Evolutionary conservation across 2,329 filamentous ascomycete genomes (phyloP).

Genomic region (Paecilomyces sp.): DNA sequence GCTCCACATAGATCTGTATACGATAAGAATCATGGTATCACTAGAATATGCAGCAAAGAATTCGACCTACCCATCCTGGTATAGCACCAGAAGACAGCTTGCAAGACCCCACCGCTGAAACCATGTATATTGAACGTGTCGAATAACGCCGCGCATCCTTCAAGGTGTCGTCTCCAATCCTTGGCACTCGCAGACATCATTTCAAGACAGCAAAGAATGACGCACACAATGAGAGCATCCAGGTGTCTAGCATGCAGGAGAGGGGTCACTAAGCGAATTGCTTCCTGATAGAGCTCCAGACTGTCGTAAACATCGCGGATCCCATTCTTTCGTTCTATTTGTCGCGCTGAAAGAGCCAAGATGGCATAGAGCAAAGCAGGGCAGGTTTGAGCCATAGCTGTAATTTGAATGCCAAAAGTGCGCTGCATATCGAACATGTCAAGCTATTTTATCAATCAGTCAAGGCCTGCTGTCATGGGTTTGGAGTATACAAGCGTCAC

Average conservation of each 20-base stretch:
- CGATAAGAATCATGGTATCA: not conserved
- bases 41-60: not conserved
- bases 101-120: constrained; percentile 43
- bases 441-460: constrained; percentile 27
- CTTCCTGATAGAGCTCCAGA: constrained; percentile 47
- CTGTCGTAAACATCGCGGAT: constrained; percentile 42
- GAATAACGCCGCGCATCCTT: constrained; percentile 50
- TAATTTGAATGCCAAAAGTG: constrained; percentile 47
- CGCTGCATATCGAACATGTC: constrained; percentile 51
- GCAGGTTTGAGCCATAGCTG: constrained; percentile 42
- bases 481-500: not conserved
- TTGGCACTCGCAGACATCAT: constrained; percentile 45
- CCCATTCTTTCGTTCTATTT: constrained; percentile 45
- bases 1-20: constrained; percentile 46
- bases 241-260: constrained; percentile 42
- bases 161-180: constrained; percentile 50
- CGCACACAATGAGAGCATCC: constrained; percentile 46
- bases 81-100: constrained; percentile 54
- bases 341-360: constrained; percentile 47
- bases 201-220: constrained; percentile 49
- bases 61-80: constrained; percentile 44
- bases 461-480: not conserved
- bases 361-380: constrained; percentile 43
- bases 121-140: constrained; percentile 46
- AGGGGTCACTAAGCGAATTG: constrained; percentile 43